A percentile compares a stretch with the other conserved stretches of the same genome.
These are phyloP conservation scores for Beauveria caledonica DNA, from an alignment of 2,329 filamentous ascomycete species.

Conservation along the genomic window DNA sequence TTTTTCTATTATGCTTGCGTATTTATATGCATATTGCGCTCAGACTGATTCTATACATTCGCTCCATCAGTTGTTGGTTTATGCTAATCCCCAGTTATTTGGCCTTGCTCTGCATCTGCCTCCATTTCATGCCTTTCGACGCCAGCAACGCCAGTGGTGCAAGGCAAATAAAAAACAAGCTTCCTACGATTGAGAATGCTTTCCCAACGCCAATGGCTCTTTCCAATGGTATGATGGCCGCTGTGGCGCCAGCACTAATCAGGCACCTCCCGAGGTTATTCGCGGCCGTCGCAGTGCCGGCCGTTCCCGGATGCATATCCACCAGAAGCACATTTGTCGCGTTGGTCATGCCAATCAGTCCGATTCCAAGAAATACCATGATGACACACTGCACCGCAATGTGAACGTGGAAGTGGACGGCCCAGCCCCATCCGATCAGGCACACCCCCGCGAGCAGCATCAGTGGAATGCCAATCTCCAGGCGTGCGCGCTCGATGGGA, in stretches of 20 bases:
- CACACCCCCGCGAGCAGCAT: conserved; percentile 40
- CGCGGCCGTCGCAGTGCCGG: conserved; percentile 46
- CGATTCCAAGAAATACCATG: conserved; percentile 37
- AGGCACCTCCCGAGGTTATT: conserved; percentile 50
- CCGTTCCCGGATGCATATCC: conserved; percentile 45
- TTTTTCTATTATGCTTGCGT: too few species aligned
- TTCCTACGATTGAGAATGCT: conserved; percentile 40
- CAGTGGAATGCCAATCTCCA: conserved; percentile 42
- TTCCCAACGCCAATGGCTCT: conserved; percentile 42
- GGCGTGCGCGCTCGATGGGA: conserved; percentile 42
- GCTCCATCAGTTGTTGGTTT: too few species aligned
- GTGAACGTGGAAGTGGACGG: conserved; percentile 31
- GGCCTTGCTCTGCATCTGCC: conserved; percentile 24
- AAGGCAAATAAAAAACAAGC: conserved; percentile 32
- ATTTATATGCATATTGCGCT: too few species aligned
- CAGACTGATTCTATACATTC: too few species aligned
- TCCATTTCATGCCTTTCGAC: conserved; percentile 35
- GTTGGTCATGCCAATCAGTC: conserved; percentile 47
- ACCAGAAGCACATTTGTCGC: conserved; percentile 44
- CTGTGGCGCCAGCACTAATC: conserved; percentile 44
- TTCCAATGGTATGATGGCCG: conserved; percentile 44
- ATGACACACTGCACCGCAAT: conserved; percentile 40
- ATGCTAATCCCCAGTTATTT: neutral
- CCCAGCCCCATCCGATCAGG: conserved; percentile 45
- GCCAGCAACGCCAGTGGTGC: conserved; percentile 34